Evolutionary conservation across 2,329 filamentous ascomycete genomes (phyloP), one percentile per base, ranked within the genome.

Genomic region (Macroventuria anomochaeta): DNA sequence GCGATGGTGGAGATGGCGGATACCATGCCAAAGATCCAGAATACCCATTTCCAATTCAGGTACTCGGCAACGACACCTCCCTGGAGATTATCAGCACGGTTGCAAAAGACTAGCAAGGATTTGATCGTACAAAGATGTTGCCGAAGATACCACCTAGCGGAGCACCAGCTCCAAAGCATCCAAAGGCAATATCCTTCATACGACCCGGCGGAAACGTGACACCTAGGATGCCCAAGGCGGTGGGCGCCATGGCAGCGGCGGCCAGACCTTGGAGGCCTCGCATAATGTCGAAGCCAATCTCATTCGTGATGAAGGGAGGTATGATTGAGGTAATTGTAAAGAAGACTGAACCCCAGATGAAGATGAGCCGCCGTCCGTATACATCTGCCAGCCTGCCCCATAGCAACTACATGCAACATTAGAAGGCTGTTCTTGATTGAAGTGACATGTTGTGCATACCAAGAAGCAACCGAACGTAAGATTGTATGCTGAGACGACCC

Each of bases 161-260:
- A 0, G 86, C 84, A 1, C 86, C 87, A 1, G 85, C 85, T 15
- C 83, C 69, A 34, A 61, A 67, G 20, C 58, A 63, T 2, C 60
- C 60, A 61, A 90, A 89, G 1, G 87, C 86, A 66, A 88, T 88
- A 62, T 88, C 89, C 73, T 89, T 89, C 3, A 86, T 83, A 58
- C 84, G 86, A 0, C 87, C 85, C 0, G 86, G 86, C 1, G 83
- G 82, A 48, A 90, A 90, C 0, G 85, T 88, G 1, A 83, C 83
- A 0, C 86, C 87, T 2, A 90, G 71, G 32, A 90, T 89, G 0
- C 88, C 88, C 64, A 90, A 84, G 0, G 87, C 88, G 0, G 87
- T 89, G 0, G 88, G 87, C 0, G 89, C 85, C 64, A 88, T 89
- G 13, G 86, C 85, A 1, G 88, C 87, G 21, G 85, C 85, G 2